Percentiles rank a stretch among this genome's conserved stretches.
These are phyloP conservation scores for Tubosaeta sp. DNA, from an alignment of 768 basidiomycete genomes.

Conservation along the genomic window DNA sequence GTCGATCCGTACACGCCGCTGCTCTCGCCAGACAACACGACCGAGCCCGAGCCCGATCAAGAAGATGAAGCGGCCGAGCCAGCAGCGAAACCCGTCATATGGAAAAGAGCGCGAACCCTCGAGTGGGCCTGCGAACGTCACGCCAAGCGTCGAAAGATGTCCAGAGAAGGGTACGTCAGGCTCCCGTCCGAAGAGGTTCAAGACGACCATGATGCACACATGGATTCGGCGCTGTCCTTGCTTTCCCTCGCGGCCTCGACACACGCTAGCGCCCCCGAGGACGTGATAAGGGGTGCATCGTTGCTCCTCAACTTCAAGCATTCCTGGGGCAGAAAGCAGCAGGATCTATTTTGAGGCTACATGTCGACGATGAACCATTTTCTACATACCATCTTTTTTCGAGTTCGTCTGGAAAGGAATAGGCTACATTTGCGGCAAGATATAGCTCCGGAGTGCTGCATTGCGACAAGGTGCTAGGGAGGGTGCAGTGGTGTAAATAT, in stretches of 20 bases:
- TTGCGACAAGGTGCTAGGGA: conserved; percentile 24
- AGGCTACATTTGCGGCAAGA: conserved; percentile 28
- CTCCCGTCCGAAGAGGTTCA: conserved; percentile 18
- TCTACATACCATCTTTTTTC: conserved; percentile 23
- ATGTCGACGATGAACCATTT: conserved; percentile 16
- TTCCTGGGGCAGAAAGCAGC: conserved; percentile 25
- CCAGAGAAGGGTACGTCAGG: conserved; percentile 13
- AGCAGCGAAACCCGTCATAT: conserved; percentile 3
- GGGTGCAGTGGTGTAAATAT: conserved; percentile 27
- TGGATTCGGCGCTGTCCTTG: conserved; percentile 28
- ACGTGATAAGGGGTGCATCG: conserved; percentile 27
- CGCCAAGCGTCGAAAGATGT: conserved; percentile 33
- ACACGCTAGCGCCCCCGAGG: conserved; percentile 7
- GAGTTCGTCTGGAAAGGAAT: conserved; percentile 14
- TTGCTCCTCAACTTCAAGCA: conserved; percentile 29
- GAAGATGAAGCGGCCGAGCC: neutral
- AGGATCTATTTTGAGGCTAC: conserved; percentile 13
- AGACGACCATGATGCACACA: conserved; percentile 9
- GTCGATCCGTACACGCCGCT: neutral
- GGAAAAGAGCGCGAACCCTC: conserved; percentile 31
- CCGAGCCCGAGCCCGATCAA: neutral
- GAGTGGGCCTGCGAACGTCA: conserved; percentile 45
- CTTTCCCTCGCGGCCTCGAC: conserved; percentile 25
- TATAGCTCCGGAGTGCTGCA: conserved; percentile 18
- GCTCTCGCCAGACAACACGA: neutral